A percentile compares a stretch with the other conserved stretches of the same genome.
Evolutionary conservation across 306 rosid species (phyloP).

Genomic region (Prunus salicina): DNA sequence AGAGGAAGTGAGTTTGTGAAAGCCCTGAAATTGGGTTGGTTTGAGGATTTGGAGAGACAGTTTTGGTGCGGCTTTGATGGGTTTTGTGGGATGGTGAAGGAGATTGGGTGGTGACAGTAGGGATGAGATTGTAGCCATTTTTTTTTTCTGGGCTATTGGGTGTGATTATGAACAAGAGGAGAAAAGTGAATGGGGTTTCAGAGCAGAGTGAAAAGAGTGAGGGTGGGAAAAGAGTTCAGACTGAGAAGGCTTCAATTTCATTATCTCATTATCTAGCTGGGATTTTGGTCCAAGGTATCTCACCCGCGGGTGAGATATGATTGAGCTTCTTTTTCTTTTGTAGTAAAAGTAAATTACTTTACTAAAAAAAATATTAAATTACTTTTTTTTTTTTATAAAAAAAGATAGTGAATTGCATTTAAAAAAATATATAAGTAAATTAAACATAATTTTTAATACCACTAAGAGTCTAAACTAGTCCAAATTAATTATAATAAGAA

Average conservation of each 20-base stretch:
- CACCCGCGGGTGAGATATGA: background rate
- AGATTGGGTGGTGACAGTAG: constrained; percentile 45
- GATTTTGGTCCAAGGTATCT: background rate
- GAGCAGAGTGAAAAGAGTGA: background rate
- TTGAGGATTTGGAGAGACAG: constrained; percentile 29
- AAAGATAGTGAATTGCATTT: too few species aligned
- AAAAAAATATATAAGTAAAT: too few species aligned
- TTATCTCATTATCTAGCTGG: constrained; percentile 4
- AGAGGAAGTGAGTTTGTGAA: constrained; percentile 25
- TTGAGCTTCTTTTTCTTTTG: background rate
- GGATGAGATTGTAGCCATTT: constrained; percentile 68
- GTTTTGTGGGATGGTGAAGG: constrained; percentile 34
- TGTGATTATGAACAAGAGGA: background rate
- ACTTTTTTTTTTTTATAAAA: too few species aligned
- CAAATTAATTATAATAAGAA: too few species aligned
- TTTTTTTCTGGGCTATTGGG: background rate
- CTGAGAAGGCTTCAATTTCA: background rate
- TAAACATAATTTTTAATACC: too few species aligned
- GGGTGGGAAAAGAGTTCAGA: background rate
- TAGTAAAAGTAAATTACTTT: too few species aligned
- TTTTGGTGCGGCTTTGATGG: constrained; percentile 28
- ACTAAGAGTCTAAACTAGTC: too few species aligned
- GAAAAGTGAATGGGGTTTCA: background rate
- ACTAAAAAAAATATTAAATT: too few species aligned
- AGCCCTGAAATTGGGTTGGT: constrained; percentile 27